phyloP scores from a whole-genome alignment of 257 asterid species.

The Capsicum rhomboideum region DNA sequence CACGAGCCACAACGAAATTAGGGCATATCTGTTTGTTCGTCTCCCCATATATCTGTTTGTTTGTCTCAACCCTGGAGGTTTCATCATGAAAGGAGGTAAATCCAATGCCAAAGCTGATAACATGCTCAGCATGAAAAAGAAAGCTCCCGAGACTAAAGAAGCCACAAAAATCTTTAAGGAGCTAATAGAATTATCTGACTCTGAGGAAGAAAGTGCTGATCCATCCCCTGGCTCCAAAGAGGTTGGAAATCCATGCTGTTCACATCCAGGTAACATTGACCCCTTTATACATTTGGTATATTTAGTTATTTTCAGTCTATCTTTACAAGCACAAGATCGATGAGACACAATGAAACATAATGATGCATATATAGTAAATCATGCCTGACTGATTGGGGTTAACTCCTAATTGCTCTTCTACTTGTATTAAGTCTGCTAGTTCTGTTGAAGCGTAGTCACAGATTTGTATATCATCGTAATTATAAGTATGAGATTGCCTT shows the following conservation, averaged over 20 bases:
- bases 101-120: conserved; percentile 50
- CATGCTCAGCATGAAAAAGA: conserved; percentile 58
- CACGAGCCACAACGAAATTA: background rate
- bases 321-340: background rate
- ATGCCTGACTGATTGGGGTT: background rate
- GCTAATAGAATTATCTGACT: background rate
- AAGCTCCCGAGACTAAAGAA: conserved; percentile 28
- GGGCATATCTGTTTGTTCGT: background rate
- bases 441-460: background rate
- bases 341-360: background rate
- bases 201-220: background rate
- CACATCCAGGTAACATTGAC: background rate
- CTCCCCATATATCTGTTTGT: background rate
- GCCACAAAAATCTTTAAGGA: background rate
- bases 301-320: background rate
- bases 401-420: background rate
- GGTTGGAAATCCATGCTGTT: background rate
- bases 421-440: background rate
- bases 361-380: background rate
- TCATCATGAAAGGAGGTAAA: conserved; percentile 59
- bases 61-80: conserved; percentile 3
- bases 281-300: background rate
- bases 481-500: background rate
- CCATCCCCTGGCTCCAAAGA: background rate
- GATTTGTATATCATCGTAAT: background rate